These are phyloP conservation scores for Colletotrichum sojae DNA, from an alignment of 2,329 filamentous ascomycete species.

Conservation along the genomic window DNA sequence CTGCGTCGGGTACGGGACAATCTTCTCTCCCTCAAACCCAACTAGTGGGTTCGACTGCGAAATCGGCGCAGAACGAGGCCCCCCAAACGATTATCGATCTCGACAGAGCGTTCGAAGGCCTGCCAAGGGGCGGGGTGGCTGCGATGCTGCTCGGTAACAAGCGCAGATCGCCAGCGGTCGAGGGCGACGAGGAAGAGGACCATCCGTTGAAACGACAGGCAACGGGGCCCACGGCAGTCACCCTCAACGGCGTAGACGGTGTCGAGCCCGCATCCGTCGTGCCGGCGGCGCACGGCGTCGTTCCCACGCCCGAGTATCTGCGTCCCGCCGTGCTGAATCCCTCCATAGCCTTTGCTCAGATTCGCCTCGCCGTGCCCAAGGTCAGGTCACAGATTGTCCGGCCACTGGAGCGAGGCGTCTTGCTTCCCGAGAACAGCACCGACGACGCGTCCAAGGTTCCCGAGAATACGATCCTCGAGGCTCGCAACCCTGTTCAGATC, in stretches of 20 bases:
- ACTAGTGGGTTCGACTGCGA: slow-evolving; percentile 78
- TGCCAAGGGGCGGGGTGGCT: slow-evolving; percentile 90
- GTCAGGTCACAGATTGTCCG: slow-evolving; percentile 86
- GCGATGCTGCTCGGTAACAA: slow-evolving; percentile 94
- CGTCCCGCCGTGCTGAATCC: slow-evolving; percentile 91
- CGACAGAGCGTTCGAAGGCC: slow-evolving; percentile 92
- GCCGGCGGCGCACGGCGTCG: slow-evolving; percentile 70
- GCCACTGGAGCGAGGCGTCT: slow-evolving; percentile 78
- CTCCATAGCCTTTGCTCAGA: slow-evolving; percentile 83
- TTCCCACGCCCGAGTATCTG: slow-evolving; percentile 84
- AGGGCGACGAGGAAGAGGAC: slow-evolving; percentile 82
- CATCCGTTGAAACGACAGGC: slow-evolving; percentile 65
- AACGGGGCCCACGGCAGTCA: slow-evolving; percentile 80
- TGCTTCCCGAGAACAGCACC: slow-evolving; percentile 65
- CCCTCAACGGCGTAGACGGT: slow-evolving; percentile 83
- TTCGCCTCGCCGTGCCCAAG: slow-evolving; percentile 89
- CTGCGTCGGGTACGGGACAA: slow-evolving; percentile 87
- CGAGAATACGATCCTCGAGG: slow-evolving; percentile 87
- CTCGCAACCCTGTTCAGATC: slow-evolving; percentile 82
- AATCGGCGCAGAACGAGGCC: slow-evolving; percentile 75
- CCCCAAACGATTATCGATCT: slow-evolving; percentile 90
- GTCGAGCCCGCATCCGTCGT: slow-evolving; percentile 81
- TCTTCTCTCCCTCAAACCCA: slow-evolving; percentile 92
- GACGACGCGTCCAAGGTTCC: slow-evolving; percentile 75
- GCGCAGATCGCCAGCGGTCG: slow-evolving; percentile 80